Evolutionary conservation across 2,329 filamentous ascomycete species (phyloP).

Genomic region (Colletotrichum lentis): DNA sequence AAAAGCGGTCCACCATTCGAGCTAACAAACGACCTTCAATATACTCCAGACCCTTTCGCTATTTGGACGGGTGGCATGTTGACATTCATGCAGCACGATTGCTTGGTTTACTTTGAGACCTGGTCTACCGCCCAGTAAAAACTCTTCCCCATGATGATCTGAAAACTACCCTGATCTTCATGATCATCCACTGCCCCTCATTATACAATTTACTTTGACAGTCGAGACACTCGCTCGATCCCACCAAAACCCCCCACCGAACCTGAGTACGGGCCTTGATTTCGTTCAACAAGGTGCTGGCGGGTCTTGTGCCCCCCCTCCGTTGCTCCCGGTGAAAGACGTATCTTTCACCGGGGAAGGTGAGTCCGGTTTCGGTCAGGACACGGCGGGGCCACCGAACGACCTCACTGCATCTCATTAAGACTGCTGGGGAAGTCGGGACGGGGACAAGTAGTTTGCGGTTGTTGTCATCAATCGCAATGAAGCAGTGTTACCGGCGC

Average conservation of each 20-base stretch:
- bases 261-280: not conserved
- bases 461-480: no score
- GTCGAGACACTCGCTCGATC: not conserved
- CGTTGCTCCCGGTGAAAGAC: constrained; percentile 1
- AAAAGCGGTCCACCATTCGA: no score
- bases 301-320: constrained; percentile 1
- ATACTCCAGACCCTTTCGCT: no score
- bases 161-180: no score
- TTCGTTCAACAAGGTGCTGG: constrained; percentile 14
- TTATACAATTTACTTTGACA: not conserved
- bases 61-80: no score
- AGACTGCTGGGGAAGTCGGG: accelerated
- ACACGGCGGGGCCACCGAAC: not conserved
- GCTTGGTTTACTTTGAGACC: no score
- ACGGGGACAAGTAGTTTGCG: no score
- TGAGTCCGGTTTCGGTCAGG: not conserved
- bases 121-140: no score
- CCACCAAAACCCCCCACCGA: not conserved
- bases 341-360: not conserved
- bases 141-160: no score
- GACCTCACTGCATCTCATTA: not conserved
- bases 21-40: no score
- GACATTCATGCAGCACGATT: no score
- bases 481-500: no score
- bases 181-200: not conserved